These are phyloP conservation scores for Tetrahymena malaccensis DNA, from an alignment of 73 alveolate species.

Conservation along the genomic window DNA sequence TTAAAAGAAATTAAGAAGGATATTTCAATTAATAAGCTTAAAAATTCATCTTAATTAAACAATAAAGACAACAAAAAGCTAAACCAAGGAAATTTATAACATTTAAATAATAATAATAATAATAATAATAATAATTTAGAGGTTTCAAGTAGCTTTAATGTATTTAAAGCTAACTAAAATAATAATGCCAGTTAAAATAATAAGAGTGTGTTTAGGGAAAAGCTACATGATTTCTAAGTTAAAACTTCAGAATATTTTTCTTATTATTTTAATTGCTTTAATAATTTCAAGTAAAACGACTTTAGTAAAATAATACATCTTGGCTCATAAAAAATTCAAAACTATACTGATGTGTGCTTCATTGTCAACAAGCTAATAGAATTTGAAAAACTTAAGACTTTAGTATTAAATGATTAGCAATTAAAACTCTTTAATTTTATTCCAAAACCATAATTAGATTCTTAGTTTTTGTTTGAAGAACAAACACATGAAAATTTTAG, in stretches of 20 bases:
- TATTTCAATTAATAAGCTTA: not conserved
- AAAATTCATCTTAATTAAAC: not conserved
- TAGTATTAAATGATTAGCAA: not conserved
- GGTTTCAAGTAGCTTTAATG: not conserved
- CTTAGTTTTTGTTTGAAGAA: not conserved
- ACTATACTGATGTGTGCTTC: not conserved
- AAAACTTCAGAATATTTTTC: not conserved
- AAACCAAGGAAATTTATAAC: not conserved
- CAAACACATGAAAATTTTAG: not conserved
- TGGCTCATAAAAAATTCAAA: not conserved
- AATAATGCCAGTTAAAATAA: too few relatives aligned
- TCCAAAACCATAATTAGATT: not conserved
- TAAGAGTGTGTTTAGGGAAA: not conserved
- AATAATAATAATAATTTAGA: not conserved
- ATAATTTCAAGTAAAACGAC: not conserved
- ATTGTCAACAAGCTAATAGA: not conserved
- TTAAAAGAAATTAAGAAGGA: not conserved
- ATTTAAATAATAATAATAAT: too few relatives aligned
- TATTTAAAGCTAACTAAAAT: not conserved
- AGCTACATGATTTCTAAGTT: not conserved
- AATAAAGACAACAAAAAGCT: not conserved
- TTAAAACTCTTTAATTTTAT: not conserved
- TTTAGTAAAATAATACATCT: not conserved
- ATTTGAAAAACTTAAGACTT: not conserved
- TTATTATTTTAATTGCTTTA: not conserved